phyloP scores from a whole-genome alignment of 495 filamentous ascomycete genomes.

The Neurospora sp. region DNA sequence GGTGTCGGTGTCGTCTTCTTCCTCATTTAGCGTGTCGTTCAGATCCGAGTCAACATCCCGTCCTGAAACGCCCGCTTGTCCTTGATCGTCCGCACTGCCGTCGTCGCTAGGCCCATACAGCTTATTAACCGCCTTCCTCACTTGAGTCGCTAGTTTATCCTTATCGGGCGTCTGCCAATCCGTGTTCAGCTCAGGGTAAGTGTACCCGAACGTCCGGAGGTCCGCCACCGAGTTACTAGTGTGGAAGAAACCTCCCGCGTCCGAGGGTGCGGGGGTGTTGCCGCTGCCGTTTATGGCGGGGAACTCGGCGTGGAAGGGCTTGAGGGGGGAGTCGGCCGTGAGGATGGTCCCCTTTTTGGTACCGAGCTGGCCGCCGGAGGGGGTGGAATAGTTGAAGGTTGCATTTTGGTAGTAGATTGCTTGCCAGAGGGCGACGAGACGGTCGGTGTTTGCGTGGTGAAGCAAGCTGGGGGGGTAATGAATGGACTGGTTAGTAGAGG shows the following conservation, averaged over 20 bases:
- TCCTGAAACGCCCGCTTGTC: not conserved
- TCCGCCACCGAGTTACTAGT: constrained; percentile 27
- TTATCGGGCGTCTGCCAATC: constrained; percentile 9
- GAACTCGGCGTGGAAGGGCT: constrained; percentile 33
- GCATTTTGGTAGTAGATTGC: constrained; percentile 21
- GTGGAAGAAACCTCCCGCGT: constrained; percentile 17
- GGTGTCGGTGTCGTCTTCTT: not conserved
- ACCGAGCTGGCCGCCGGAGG: constrained; percentile 21
- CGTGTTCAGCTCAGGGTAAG: constrained; percentile 32
- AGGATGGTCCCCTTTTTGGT: constrained; percentile 19
- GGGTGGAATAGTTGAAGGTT: constrained; percentile 16
- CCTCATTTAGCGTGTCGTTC: not conserved
- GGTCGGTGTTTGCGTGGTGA: constrained; percentile 39
- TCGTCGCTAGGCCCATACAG: constrained; percentile 17
- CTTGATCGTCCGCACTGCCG: not conserved
- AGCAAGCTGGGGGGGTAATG: constrained; percentile 20
- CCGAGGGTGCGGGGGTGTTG: not conserved
- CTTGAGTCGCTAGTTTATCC: constrained; percentile 11
- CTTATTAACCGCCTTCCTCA: constrained; percentile 21
- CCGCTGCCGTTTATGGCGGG: not conserved
- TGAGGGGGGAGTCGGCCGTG: constrained; percentile 30
- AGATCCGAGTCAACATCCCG: not conserved
- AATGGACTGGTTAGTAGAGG: not conserved
- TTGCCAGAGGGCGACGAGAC: constrained; percentile 36
- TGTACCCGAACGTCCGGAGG: constrained; percentile 32